Base-by-base conservation (phyloP, 768 basidiomycete species). In the Mycena rebaudengoi region DNA sequence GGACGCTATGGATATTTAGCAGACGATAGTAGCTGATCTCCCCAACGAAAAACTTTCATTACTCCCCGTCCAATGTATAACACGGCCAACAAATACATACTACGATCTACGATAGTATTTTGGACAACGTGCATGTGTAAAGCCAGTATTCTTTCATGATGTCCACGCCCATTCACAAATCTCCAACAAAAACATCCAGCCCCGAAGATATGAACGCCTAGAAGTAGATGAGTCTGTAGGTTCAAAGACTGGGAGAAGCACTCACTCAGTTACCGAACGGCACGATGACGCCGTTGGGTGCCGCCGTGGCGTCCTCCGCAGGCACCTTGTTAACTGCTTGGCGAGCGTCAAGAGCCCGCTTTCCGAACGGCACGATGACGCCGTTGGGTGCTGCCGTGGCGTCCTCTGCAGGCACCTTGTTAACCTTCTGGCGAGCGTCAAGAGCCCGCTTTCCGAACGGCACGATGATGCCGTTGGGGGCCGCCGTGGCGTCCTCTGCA, bases 101-200 rank as follows among this genome's bases (percentile, higher is more conserved):
- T 56, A 67, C 66, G 66, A 16, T 67, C 66, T 67, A 67, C 66
- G 66, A 59, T 57, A 67, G 53, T 57, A 64, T 64, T n/a, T n/a
- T 52, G 16, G 51, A 44, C 26, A 60, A 45, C 29, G 60, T 67
- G 61, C 61, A 58, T 35, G 56, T 28, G 29, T 25, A 26, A 62
- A 54, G 45, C 50, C 61, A 60, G 43, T 43, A 16, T 57, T 45
- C 29, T 21, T 63, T 54, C 51, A 54, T 37, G 51, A 37, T 37
- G 46, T 35, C 51, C n/a, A n/a, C n/a, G n/a, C n/a, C n/a, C n/a
- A n/a, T n/a, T n/a, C n/a, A n/a, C n/a, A n/a, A n/a, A n/a, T n/a
- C n/a, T n/a, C n/a, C n/a, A n/a, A n/a, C n/a, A n/a, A n/a, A n/a
- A 13, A 45, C 51, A 53, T 14, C 13, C 14, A 35, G 35, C 48